A percentile compares a stretch with the other conserved stretches of the same genome.
Evolutionary conservation across 2,329 filamentous ascomycete species (phyloP).

Genomic region (Verticillium klebahnii): DNA sequence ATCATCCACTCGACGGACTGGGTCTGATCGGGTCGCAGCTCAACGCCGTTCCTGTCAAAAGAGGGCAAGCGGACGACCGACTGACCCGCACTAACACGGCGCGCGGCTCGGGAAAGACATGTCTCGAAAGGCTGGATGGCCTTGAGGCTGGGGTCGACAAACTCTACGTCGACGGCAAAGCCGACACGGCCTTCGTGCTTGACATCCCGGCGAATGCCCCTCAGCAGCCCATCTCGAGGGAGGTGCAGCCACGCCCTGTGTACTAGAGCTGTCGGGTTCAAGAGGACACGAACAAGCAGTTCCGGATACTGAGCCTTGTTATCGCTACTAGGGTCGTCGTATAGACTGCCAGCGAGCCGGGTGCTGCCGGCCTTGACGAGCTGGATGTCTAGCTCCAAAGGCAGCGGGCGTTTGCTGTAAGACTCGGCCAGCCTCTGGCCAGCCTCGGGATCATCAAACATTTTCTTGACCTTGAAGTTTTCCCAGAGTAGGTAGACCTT

Average conservation of each 20-base stretch:
- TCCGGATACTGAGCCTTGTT: background rate
- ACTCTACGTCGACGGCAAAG: conserved; percentile 2
- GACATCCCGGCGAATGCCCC: background rate
- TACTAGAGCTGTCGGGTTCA: conserved; percentile 11
- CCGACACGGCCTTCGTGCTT: background rate
- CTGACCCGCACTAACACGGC: background rate
- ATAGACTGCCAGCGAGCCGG: background rate
- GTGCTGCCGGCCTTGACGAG: background rate
- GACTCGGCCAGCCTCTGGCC: background rate
- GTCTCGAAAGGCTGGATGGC: conserved; percentile 22
- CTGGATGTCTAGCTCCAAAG: background rate
- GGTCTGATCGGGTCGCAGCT: conserved; percentile 16
- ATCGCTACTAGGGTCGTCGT: background rate
- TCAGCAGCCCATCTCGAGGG: background rate
- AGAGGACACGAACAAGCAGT: conserved; percentile 5
- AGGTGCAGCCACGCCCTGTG: conserved; percentile 14
- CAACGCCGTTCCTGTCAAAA: conserved; percentile 7
- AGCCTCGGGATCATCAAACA: background rate
- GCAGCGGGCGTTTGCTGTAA: background rate
- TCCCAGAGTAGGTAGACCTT: background rate
- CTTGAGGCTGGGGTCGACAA: conserved; percentile 9
- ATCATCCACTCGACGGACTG: conserved; percentile 20
- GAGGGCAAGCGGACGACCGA: conserved; percentile 5
- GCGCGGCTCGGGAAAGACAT: conserved; percentile 9
- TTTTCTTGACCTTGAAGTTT: background rate